Percentiles rank a stretch among this genome's conserved stretches.
phyloP scores from a whole-genome alignment of 2,329 filamentous ascomycete genomes.

The Volutella citrinella region DNA sequence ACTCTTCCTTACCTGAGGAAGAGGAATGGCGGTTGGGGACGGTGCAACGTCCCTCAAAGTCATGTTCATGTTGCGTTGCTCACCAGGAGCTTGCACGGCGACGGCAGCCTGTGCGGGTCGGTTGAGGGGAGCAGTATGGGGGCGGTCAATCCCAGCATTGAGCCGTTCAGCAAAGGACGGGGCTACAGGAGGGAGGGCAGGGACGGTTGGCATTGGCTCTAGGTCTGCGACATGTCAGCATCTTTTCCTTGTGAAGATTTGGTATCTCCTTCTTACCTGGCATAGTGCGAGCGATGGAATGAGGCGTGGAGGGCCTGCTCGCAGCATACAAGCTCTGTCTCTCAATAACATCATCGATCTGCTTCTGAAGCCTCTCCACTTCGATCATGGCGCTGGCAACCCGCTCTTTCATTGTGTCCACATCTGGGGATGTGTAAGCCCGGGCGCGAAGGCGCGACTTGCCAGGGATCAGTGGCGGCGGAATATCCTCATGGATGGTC shows the following conservation, averaged over 20 bases:
- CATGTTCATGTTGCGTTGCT: no score
- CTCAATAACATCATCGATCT: constrained; percentile 59
- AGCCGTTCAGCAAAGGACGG: constrained; percentile 57
- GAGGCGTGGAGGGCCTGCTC: constrained; percentile 52
- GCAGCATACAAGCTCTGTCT: constrained; percentile 55
- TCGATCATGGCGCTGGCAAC: constrained; percentile 58
- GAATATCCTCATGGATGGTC: constrained; percentile 21
- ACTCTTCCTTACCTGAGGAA: constrained; percentile 24
- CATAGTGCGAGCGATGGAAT: constrained; percentile 35
- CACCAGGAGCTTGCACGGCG: constrained; percentile 28
- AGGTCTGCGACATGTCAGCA: no score
- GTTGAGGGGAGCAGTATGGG: constrained; percentile 32
- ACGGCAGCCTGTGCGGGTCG: constrained; percentile 27
- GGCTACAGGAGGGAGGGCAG: constrained; percentile 53
- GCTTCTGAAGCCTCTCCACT: constrained; percentile 54
- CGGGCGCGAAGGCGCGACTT: constrained; percentile 40
- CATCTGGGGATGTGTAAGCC: constrained; percentile 43
- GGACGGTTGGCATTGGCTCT: constrained; percentile 54
- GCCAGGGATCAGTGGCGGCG: constrained; percentile 37
- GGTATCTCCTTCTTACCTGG: constrained; percentile 32
- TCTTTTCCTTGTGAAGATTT: no score
- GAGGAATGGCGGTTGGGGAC: constrained; percentile 25
- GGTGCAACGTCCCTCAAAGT: no score
- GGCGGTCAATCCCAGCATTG: constrained; percentile 42
- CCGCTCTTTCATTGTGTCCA: constrained; percentile 51